Evolutionary conservation across 306 rosid genomes (phyloP).

Genomic region (Inga laurina): DNA sequence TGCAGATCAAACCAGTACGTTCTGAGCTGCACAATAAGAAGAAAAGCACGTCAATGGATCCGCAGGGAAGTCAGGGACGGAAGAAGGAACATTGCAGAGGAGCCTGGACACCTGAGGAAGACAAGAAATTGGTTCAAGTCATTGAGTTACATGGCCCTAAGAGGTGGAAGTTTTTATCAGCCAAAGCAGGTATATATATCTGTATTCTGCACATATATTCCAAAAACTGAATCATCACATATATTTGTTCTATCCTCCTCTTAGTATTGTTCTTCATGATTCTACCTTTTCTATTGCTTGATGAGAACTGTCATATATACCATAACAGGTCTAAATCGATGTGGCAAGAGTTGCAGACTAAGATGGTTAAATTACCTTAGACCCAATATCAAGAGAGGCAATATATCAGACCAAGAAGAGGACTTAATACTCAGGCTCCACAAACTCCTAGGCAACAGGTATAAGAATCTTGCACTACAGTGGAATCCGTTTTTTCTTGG

Average conservation of each 20-base stretch:
- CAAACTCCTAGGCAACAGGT: constrained; percentile 73
- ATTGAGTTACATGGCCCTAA: constrained; percentile 37
- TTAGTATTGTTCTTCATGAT: neutral
- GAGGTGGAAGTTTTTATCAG: constrained; percentile 55
- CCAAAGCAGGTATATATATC: constrained; percentile 48
- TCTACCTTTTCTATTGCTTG: neutral
- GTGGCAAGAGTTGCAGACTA: constrained; percentile 75
- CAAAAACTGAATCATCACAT: neutral
- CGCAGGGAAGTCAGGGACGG: neutral
- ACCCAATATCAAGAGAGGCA: constrained; percentile 72
- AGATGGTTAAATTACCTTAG: constrained; percentile 72
- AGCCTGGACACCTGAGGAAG: constrained; percentile 41
- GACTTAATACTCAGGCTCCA: constrained; percentile 70
- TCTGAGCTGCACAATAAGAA: neutral
- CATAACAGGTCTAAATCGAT: constrained; percentile 52
- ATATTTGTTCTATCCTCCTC: neutral
- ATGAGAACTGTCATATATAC: neutral
- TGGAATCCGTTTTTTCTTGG: neutral
- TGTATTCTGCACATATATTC: neutral
- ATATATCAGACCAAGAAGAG: constrained; percentile 73
- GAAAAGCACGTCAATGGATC: neutral
- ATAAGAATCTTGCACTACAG: neutral
- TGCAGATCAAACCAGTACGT: neutral
- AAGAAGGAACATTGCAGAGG: constrained; percentile 19
- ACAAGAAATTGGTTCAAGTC: constrained; percentile 53